These are phyloP conservation scores for Pichia pseudocactophila DNA, from an alignment of 805 yeast genomes.

Conservation along the genomic window DNA sequence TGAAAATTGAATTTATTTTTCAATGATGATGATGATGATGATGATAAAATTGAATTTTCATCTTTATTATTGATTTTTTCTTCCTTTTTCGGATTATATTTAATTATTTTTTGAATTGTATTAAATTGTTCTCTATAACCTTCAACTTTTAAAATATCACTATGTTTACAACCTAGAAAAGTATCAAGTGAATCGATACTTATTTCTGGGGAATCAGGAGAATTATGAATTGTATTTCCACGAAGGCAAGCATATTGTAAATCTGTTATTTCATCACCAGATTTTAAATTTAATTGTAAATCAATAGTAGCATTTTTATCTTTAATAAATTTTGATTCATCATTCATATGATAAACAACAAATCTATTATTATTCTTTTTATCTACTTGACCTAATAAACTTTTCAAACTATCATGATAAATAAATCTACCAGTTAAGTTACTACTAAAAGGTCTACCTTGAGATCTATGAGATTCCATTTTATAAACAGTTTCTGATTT, in stretches of 20 bases:
- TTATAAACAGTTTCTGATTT: conserved; percentile 3
- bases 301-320: background rate
- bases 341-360: conserved; percentile 15
- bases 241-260: background rate
- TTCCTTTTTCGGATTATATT: conserved; percentile 4
- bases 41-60: no score
- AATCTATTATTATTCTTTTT: conserved; percentile 15
- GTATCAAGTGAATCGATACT: conserved; percentile 5
- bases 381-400: conserved; percentile 21
- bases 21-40: no score
- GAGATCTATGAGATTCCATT: conserved; percentile 16
- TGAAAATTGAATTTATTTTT: conserved; percentile 14
- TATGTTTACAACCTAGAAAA: conserved; percentile 7
- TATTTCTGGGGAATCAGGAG: background rate
- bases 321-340: background rate
- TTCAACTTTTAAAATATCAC: conserved; percentile 6
- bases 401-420: conserved; percentile 20
- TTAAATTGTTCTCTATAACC: conserved; percentile 8
- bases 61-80: background rate
- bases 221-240: background rate
- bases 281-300: background rate
- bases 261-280: background rate
- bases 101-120: conserved; percentile 3
- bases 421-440: conserved; percentile 23
- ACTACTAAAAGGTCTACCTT: conserved; percentile 30